These are phyloP conservation scores for Tulasnella sp. DNA, from an alignment of 768 basidiomycete species.

Conservation along the genomic window DNA sequence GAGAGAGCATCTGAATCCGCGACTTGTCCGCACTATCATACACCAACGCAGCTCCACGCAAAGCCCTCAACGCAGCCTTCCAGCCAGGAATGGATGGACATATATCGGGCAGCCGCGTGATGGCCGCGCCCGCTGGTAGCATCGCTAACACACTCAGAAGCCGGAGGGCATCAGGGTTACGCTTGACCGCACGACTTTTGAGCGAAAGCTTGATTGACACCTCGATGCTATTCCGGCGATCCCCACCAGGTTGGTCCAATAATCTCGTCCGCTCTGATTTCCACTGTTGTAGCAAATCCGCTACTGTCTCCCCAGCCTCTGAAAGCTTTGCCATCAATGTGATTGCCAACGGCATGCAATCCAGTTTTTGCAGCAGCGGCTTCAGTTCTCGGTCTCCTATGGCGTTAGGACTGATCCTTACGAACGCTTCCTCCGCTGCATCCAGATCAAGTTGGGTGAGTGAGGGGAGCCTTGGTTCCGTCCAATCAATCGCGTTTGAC, in stretches of 20 bases:
- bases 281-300: conserved; percentile 10
- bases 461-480: neutral
- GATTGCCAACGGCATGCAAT: conserved; percentile 27
- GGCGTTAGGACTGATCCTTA: conserved; percentile 19
- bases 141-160: conserved; percentile 22
- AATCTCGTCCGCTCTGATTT: conserved; percentile 1
- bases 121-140: conserved; percentile 22
- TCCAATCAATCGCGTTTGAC: conserved; percentile 9
- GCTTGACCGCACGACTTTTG: conserved; percentile 17
- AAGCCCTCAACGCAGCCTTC: too few species aligned
- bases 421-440: conserved; percentile 20
- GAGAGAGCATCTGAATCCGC: too few species aligned
- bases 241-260: neutral
- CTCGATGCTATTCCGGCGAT: conserved; percentile 20
- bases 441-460: conserved; percentile 9
- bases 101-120: neutral
- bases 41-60: too few species aligned
- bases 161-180: conserved; percentile 18
- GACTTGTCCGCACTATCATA: too few species aligned
- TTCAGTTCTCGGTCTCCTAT: conserved; percentile 21
- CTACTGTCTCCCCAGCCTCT: conserved; percentile 7
- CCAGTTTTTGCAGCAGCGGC: conserved; percentile 21
- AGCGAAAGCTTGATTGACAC: conserved; percentile 21
- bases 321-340: conserved; percentile 26
- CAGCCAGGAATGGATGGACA: too few species aligned